Base-by-base conservation (phyloP, 179 eudicot genomes). In the Silene vulgaris region DNA sequence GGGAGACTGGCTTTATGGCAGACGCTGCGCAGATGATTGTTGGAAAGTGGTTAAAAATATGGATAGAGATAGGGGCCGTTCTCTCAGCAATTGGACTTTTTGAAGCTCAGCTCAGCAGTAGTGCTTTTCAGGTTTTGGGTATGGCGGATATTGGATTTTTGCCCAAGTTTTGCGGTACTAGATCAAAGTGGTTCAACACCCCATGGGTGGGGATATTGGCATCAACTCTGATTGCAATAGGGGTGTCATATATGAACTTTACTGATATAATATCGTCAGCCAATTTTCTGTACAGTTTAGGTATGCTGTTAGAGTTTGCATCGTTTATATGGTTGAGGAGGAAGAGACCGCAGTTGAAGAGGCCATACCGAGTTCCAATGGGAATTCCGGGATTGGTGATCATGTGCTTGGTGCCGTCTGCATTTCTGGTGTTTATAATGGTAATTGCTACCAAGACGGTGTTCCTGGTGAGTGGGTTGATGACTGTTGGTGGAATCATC, bases 321-420 rank as follows among this genome's bases (percentile, higher is more conserved):
- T 73, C 95, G 0, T 90, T 88, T 64, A 12, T 88, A 2, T 82
- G 89, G 91, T 59, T 90, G 74, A 84, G 95, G 81, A 76, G 77
- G 37, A 88, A 85, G 77, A 76, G 28, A 59, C 90, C 91, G 0
- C 64, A 57, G 11, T 8, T 85, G 66, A 79, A 82, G 77, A 79
- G 95, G 83, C 95, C 95, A 8, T 90, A 69, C 50, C 71, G 80
- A 26, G 95, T 93, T 69, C 97, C 98, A 17, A 5, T 84, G 79
- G 59, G 71, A 62, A 37, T 93, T 29, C 86, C 88, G 1, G 88
- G 67, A 1, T 48, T 93, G 80, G 77, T 83, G 35, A 20, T 88
- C 0, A 86, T 89, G 93, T 91, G 95, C 61, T 71, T 91, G 82
- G 77, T 93, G 8, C 98, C 98, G 0, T 86, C 88, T 16, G 91